Percentiles rank a stretch among this genome's conserved stretches.
These are phyloP conservation scores for Aspergillus sp. DNA, from an alignment of 2,329 filamentous ascomycete genomes.

Conservation along the genomic window DNA sequence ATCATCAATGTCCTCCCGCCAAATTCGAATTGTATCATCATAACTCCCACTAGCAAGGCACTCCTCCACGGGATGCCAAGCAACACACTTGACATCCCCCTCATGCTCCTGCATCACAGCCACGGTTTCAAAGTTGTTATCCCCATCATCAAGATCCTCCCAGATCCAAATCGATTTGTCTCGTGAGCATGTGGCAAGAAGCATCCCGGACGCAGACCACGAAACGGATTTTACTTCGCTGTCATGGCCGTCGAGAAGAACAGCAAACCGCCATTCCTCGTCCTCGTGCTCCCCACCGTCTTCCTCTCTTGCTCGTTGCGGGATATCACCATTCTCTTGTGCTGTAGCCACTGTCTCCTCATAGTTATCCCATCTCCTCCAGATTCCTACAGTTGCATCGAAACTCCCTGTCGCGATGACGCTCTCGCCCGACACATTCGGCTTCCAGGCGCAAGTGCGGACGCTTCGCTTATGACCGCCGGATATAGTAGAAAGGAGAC, in stretches of 20 bases:
- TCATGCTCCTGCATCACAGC: slow-evolving; percentile 93
- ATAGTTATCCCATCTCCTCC: slow-evolving; percentile 63
- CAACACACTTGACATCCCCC: slow-evolving; percentile 90
- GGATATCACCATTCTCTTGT: slow-evolving; percentile 18
- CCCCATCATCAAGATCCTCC: slow-evolving; percentile 83
- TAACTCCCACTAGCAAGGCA: slow-evolving; percentile 89
- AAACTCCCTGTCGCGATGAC: slow-evolving; percentile 92
- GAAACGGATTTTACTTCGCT: slow-evolving; percentile 88
- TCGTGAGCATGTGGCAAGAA: slow-evolving; percentile 84
- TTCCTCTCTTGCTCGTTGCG: slow-evolving; percentile 15
- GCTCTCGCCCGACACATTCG: slow-evolving; percentile 63
- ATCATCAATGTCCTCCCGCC: slow-evolving; percentile 88
- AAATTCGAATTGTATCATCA: slow-evolving; percentile 85
- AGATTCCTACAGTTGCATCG: slow-evolving; percentile 85
- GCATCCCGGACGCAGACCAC: slow-evolving; percentile 62
- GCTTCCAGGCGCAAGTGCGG: slow-evolving; percentile 86
- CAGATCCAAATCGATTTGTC: slow-evolving; percentile 98
- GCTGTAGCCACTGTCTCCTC: slow-evolving; percentile 9
- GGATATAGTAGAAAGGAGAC: slow-evolving; percentile 73
- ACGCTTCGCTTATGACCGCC: slow-evolving; percentile 91
- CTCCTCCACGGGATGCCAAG: slow-evolving; percentile 81
- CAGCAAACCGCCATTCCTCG: slow-evolving; percentile 88
- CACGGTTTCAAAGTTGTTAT: slow-evolving; percentile 96
- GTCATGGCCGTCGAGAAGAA: slow-evolving; percentile 92
- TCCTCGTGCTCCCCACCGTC: slow-evolving; percentile 59